Evolutionary conservation across 83 land plant species (phyloP).

Genomic region (Diphasiastrum complanatum): DNA sequence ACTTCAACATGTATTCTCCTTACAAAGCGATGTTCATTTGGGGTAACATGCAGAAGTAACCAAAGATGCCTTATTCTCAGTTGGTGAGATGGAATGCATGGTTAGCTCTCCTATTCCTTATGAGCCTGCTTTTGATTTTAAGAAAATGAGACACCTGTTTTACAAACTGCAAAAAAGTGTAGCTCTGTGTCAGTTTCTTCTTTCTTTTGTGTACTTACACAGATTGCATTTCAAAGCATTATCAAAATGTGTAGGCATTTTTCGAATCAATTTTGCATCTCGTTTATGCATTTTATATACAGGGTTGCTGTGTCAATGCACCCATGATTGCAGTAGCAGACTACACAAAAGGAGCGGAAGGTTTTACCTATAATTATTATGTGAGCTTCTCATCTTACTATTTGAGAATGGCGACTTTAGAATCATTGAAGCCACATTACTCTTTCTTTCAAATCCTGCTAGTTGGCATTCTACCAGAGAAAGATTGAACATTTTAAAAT

Average conservation of each 20-base stretch:
- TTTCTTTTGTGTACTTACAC: background rate
- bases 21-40: too few relatives aligned
- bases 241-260: background rate
- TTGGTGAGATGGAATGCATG: conserved; percentile 99
- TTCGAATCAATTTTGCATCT: background rate
- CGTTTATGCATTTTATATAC: conserved; percentile 12
- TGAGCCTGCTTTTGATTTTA: background rate
- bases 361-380: conserved; percentile 89
- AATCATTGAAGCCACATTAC: too few relatives aligned
- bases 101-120: conserved; percentile 31
- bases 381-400: conserved; percentile 42
- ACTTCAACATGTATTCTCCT: too few relatives aligned
- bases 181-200: background rate
- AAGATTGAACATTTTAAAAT: too few relatives aligned
- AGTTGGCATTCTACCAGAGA: too few relatives aligned
- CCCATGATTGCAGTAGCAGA: conserved; percentile 98
- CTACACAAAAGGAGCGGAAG: conserved; percentile 88
- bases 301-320: conserved; percentile 99
- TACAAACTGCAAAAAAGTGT: background rate
- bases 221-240: background rate
- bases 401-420: too few relatives aligned
- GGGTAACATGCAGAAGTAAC: conserved; percentile 98
- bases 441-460: too few relatives aligned
- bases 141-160: background rate
- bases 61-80: conserved; percentile 91